Base-by-base conservation (phyloP, 345 rosid genomes). In the Rhizophora mangle region DNA sequence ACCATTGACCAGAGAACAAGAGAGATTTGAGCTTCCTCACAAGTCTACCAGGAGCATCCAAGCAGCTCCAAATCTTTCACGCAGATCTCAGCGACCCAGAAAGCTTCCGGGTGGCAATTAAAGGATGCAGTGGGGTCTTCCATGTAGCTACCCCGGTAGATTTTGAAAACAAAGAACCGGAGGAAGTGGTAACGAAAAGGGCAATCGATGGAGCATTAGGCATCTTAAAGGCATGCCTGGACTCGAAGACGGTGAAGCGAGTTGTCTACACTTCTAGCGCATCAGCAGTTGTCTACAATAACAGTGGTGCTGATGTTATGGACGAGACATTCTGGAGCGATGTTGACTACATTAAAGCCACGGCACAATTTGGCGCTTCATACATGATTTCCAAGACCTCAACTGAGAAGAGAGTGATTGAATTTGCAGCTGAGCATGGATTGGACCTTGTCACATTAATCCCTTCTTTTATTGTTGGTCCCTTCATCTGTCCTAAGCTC, bases 181-280 rank as follows among this genome's bases (percentile, higher is more conserved):
- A 84, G 49, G 84, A 78, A 47, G 75, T 73, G 8, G 72, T 83
- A 5, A 83, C 82, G 0, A 74, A 82, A 57, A 82, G 87, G 68
- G 52, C 90, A 29, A 76, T 84, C 4, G 77, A 78, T 18, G 96
- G 89, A 66, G 52, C 83, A 2, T 47, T 79, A 29, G 90, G 88
- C 36, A 85, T 91, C 55, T 36, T 89, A 1, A 85, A 79, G 47
- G 76, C 87, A 6, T 87, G 87, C 81, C 39, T 80, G 66, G 78
- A 82, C 13, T 69, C 86, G 8, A 82, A 78, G 67, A 86, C 88
- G 0, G 89, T 89, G 32, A 85, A 83, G 69, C 76, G 89, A 7
- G 81, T 89, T 0, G 83, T 89, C 3, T 91, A 85, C 79, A 87
- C 93, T 60, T 86, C 93, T 2, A 89, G 93, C 30, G 55, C 72